A percentile compares a stretch with the other conserved stretches of the same genome.
These are phyloP conservation scores for Aspergillus fructus DNA, from an alignment of 2,329 filamentous ascomycete genomes.

Conservation along the genomic window DNA sequence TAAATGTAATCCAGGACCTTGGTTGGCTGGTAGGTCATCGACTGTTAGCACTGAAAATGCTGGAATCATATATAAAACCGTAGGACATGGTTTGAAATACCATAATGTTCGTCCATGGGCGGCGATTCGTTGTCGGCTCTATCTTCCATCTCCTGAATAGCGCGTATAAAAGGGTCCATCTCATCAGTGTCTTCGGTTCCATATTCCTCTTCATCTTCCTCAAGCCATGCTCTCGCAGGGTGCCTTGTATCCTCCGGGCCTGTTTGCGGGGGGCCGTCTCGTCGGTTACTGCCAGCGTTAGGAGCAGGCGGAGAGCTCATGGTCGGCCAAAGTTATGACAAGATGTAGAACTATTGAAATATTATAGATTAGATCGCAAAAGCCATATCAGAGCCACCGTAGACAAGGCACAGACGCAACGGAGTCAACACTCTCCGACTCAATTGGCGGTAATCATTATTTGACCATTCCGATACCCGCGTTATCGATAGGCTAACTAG, in stretches of 20 bases:
- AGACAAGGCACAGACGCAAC: background rate
- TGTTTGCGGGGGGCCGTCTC: conserved; percentile 16
- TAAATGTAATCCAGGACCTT: conserved; percentile 20
- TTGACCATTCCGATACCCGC: too few species aligned
- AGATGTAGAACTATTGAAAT: conserved; percentile 9
- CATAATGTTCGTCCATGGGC: conserved; percentile 12
- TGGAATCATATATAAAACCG: background rate
- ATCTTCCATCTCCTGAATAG: conserved; percentile 20
- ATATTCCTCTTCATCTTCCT: conserved; percentile 45
- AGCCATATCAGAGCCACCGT: conserved; percentile 9
- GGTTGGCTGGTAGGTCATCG: background rate
- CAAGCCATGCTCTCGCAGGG: conserved; percentile 37
- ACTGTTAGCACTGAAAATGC: background rate
- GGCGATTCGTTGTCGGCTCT: conserved; percentile 23
- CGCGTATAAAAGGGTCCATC: conserved; percentile 24
- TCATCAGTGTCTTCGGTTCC: conserved; percentile 52
- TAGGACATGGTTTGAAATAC: conserved; percentile 12
- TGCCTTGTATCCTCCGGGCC: conserved; percentile 34
- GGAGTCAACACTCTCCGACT: background rate
- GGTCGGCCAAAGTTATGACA: conserved; percentile 10
- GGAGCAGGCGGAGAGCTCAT: conserved; percentile 30
- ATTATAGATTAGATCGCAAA: conserved; percentile 6
- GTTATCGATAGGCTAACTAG: conserved; percentile 1
- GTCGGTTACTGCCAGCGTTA: conserved; percentile 25
- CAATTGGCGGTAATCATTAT: background rate